These are phyloP conservation scores for Ganoderma meredithae DNA, from an alignment of 1,284 basidiomycete genomes.

Conservation along the genomic window DNA sequence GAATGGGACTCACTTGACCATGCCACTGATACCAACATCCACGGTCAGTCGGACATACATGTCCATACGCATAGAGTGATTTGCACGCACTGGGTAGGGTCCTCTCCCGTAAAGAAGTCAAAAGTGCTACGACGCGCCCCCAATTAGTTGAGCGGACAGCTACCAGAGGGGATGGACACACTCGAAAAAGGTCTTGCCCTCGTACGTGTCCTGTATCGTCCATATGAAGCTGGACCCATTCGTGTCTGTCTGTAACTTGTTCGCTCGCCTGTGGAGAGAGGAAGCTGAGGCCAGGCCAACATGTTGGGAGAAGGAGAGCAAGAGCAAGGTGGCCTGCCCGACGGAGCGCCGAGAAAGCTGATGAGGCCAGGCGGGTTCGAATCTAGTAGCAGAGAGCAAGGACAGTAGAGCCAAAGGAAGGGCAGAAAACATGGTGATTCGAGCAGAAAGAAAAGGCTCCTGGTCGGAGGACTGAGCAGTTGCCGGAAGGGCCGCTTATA, in stretches of 20 bases:
- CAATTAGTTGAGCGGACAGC: conserved; percentile 11
- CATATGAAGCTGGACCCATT: conserved; percentile 44
- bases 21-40: conserved; percentile 52
- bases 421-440: conserved; percentile 28
- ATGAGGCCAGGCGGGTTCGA: conserved; percentile 11
- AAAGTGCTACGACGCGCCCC: conserved; percentile 51
- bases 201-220: conserved; percentile 47
- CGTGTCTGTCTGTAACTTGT: conserved; percentile 35
- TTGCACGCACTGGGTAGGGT: conserved; percentile 69
- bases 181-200: conserved; percentile 46
- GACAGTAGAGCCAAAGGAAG: conserved; percentile 33
- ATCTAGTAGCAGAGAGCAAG: conserved; percentile 23
- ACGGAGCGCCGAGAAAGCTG: background rate
- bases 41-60: conserved; percentile 23
- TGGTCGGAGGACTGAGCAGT: conserved; percentile 6
- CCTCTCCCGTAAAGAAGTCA: conserved; percentile 62
- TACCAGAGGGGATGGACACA: conserved; percentile 30
- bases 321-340: conserved; percentile 18
- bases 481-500: conserved; percentile 28
- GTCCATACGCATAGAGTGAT: background rate
- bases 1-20: conserved; percentile 58
- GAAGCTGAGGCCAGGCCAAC: conserved; percentile 23
- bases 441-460: conserved; percentile 5
- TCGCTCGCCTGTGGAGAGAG: conserved; percentile 32
- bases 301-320: conserved; percentile 25